phyloP scores from a whole-genome alignment of 2,329 filamentous ascomycete genomes.

The Nemania sp. region DNA sequence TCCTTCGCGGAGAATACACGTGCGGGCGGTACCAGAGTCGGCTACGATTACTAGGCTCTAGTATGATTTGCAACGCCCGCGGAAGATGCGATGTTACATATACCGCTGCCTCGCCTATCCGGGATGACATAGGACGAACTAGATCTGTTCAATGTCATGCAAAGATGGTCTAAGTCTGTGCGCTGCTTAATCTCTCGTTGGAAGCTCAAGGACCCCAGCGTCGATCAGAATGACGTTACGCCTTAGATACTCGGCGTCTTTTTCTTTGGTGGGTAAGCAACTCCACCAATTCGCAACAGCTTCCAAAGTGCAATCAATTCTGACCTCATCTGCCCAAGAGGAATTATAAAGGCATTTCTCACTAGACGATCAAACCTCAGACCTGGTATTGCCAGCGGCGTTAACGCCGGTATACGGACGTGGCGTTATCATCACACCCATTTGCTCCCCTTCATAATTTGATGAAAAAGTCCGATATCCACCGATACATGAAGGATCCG shows the following conservation, averaged over 20 bases:
- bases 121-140: constrained; percentile 36
- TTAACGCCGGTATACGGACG: constrained; percentile 2
- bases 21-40: not conserved
- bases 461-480: not conserved
- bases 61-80: constrained; percentile 21
- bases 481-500: not conserved
- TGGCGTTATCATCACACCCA: constrained; percentile 4
- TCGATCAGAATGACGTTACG: constrained; percentile 36
- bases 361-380: constrained; percentile 22
- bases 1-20: not conserved
- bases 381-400: constrained; percentile 1
- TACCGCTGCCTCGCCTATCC: constrained; percentile 16
- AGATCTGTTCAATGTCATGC: constrained; percentile 30
- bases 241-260: constrained; percentile 22
- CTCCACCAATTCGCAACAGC: constrained; percentile 24
- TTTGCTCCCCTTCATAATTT: not conserved
- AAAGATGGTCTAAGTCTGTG: constrained; percentile 22
- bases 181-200: constrained; percentile 12
- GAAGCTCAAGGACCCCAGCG: constrained; percentile 15
- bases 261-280: constrained; percentile 20
- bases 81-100: constrained; percentile 20
- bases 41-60: constrained; percentile 6
- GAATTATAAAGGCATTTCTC: constrained; percentile 12
- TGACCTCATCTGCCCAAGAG: constrained; percentile 9
- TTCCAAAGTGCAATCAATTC: constrained; percentile 8